Percentiles rank a stretch among this genome's conserved stretches.
Evolutionary conservation across 2,329 filamentous ascomycete genomes (phyloP).

Genomic region (Venturia asperata): DNA sequence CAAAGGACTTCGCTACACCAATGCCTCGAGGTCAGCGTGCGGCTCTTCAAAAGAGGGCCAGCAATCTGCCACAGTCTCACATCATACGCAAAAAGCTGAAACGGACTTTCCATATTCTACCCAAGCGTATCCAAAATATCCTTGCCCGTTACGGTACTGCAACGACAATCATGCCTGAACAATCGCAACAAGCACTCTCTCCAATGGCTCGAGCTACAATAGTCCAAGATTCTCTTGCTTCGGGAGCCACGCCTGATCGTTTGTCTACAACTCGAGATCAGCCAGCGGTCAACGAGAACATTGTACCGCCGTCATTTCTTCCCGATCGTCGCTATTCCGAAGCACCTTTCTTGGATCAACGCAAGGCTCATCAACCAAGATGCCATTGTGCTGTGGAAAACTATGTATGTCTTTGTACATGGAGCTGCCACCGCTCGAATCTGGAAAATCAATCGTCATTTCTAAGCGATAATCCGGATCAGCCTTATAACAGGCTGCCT

Average conservation of each 20-base stretch:
- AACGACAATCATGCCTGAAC: too few relatives aligned
- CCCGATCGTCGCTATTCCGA: neutral
- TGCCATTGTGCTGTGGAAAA: too few relatives aligned
- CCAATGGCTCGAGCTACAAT: too few relatives aligned
- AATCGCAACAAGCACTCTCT: too few relatives aligned
- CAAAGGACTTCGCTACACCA: too few relatives aligned
- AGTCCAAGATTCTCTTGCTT: too few relatives aligned
- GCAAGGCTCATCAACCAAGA: neutral
- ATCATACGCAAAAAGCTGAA: neutral
- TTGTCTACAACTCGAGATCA: neutral
- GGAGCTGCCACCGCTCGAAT: neutral
- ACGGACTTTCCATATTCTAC: neutral
- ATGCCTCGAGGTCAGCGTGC: too few relatives aligned
- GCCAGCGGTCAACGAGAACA: neutral
- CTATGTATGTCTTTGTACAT: neutral
- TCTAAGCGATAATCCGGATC: neutral
- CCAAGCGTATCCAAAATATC: too few relatives aligned
- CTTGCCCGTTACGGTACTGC: too few relatives aligned
- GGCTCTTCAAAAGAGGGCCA: too few relatives aligned
- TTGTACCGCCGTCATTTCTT: neutral
- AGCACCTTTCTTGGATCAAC: neutral
- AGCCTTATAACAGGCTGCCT: neutral
- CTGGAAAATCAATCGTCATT: neutral
- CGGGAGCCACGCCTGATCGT: neutral
- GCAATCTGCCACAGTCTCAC: too few relatives aligned